Base-by-base conservation (phyloP, 1,139 yeast genomes). In the Zygosaccharomyces pseudobailii region DNA sequence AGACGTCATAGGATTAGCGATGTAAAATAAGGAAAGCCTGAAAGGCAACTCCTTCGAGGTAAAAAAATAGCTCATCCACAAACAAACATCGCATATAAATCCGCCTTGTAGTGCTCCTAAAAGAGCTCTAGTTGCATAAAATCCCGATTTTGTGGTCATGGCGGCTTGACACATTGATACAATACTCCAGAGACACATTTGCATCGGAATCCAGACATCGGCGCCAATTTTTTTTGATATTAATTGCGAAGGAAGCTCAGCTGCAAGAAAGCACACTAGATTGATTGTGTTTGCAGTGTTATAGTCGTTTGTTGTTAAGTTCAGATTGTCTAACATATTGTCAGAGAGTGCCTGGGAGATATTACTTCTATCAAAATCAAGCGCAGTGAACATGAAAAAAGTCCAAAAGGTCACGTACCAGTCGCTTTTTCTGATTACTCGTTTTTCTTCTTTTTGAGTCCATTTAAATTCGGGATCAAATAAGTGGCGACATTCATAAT, bases 21-120 rank as follows among this genome's bases (percentile, higher is more conserved):
- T 69, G 71, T 79, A 79, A 59, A 79, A 78, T 56, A 73, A 68
- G 2, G 80, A 74, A 25, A 78, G 61, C 46, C 84, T 65, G 24
- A 75, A 58, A 0, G 81, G 71, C 10, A 79, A 63, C 56, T 79
- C 83, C 20, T 66, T 62, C n/a, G 74, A 59, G 17, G 76, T 79
- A 63, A 74, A 79, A 60, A 78, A 79, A 59, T 78, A 77, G 3
- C 80, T 71, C 59, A 79, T 64, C 80, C 82, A 79, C 23, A 78
- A 62, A 36, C 76, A 73, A 45, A 76, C 65, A 46, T 79, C 82
- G 5, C 81, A 77, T 39, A 79, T 76, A 50, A 79, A 79, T 0
- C 84, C 84, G 38, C 83, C 82, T 57, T 79, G 79, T 25, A 75
- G 62, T 3, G 72, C 53, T 1, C 82, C 84, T 30, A 78, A 61